phyloP scores from a whole-genome alignment of 176 grass and related monocot genomes.

The Zizania latifolia region DNA sequence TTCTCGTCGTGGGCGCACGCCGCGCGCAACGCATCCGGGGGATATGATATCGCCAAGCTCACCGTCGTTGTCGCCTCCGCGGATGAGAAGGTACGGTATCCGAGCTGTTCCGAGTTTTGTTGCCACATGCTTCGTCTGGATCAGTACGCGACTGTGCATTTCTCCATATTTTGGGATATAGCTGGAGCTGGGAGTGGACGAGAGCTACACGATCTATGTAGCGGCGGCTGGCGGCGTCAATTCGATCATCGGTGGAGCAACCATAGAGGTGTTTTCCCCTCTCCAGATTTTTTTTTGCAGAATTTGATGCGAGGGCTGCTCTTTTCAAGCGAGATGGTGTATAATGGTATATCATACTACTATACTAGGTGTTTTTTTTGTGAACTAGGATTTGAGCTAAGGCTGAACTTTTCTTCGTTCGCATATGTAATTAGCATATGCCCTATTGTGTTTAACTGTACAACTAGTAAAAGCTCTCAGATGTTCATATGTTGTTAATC shows the following conservation, averaged over 20 bases:
- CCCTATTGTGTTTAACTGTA: background rate
- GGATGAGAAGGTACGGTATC: slow-evolving; percentile 59
- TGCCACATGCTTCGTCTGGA: background rate
- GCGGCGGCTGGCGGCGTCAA: slow-evolving; percentile 28
- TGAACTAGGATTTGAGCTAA: background rate
- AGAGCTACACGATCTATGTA: slow-evolving; percentile 76
- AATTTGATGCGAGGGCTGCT: background rate
- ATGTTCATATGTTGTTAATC: background rate
- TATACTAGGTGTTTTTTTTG: background rate
- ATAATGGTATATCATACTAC: background rate
- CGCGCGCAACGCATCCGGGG: background rate
- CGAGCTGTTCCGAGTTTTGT: background rate
- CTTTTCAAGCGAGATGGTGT: background rate
- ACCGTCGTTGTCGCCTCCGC: slow-evolving; percentile 67
- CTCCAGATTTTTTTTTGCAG: background rate
- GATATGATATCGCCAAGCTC: slow-evolving; percentile 50
- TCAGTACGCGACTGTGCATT: background rate
- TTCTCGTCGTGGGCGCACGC: slow-evolving; percentile 65
- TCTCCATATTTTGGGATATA: background rate
- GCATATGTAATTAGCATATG: background rate
- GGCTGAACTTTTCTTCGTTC: background rate
- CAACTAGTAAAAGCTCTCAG: background rate
- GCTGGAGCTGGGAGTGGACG: slow-evolving; percentile 76
- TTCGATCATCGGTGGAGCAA: slow-evolving; percentile 74
- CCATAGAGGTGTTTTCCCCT: slow-evolving; percentile 48